Evolutionary conservation across 306 rosid species (phyloP).

Genomic region (Canavalia ensiformis): DNA sequence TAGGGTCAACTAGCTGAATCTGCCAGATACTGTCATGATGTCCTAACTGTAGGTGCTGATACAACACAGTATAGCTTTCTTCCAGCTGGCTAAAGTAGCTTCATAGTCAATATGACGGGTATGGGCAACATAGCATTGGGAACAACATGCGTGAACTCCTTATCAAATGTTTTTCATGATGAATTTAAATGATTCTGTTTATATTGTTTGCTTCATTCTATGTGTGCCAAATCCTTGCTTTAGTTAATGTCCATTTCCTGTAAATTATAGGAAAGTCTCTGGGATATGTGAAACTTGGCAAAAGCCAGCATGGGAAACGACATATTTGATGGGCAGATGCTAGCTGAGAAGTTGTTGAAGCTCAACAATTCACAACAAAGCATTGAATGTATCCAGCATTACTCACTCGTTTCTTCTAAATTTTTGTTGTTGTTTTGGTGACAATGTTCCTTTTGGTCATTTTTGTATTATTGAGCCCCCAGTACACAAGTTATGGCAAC

Average conservation of each 20-base stretch:
- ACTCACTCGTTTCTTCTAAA: background rate
- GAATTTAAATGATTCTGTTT: constrained; percentile 10
- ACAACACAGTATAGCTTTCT: background rate
- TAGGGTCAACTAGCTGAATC: background rate
- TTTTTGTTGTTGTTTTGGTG: background rate
- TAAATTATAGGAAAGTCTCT: constrained; percentile 46
- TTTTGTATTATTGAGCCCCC: constrained; percentile 38
- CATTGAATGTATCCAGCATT: constrained; percentile 84
- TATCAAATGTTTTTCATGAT: constrained; percentile 20
- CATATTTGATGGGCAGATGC: constrained; percentile 68
- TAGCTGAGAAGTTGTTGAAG: constrained; percentile 78
- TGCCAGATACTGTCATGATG: background rate
- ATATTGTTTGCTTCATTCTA: background rate
- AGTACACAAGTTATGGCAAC: constrained; percentile 17
- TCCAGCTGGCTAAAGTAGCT: background rate
- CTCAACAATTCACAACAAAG: constrained; percentile 93
- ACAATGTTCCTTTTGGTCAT: constrained; percentile 27
- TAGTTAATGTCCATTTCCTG: background rate
- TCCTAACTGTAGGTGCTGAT: background rate
- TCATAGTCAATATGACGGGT: background rate
- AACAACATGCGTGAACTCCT: background rate
- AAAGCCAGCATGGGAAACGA: constrained; percentile 69
- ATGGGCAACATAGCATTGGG: background rate
- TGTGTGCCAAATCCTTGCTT: background rate
- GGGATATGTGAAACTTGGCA: constrained; percentile 56